These are phyloP conservation scores for Kwoniella mangroviensis DNA, from an alignment of 768 basidiomycete genomes.

Conservation along the genomic window DNA sequence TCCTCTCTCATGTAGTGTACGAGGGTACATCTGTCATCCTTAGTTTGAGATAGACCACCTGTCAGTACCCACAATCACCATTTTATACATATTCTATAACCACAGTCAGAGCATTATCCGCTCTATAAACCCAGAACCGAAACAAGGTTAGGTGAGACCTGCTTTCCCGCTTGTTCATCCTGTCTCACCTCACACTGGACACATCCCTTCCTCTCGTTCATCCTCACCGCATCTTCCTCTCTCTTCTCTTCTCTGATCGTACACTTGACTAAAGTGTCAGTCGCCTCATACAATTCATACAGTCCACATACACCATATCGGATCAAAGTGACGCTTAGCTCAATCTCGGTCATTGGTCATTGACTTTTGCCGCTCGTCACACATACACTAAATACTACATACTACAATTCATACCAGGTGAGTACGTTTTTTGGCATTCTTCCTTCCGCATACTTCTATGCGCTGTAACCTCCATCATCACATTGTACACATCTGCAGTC, in stretches of 20 bases:
- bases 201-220: not conserved
- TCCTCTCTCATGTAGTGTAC: not conserved
- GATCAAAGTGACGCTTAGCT: not conserved
- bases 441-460: not conserved
- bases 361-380: slow-evolving; percentile 3
- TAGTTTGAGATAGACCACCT: not conserved
- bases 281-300: not conserved
- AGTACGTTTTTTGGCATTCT: no score
- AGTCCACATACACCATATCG: not conserved
- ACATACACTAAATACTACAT: not conserved
- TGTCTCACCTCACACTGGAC: not conserved
- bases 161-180: not conserved
- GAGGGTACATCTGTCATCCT: not conserved
- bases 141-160: not conserved
- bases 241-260: not conserved
- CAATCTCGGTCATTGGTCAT: not conserved
- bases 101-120: not conserved
- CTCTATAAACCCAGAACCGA: not conserved
- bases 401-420: not conserved
- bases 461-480: no score
- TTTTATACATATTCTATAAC: not conserved
- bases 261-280: no score
- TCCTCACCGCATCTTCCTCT: not conserved
- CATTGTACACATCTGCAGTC: not conserved
- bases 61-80: not conserved